Percentiles rank a stretch among this genome's conserved stretches.
phyloP scores from a whole-genome alignment of 164 flowering plant genomes.

The Berberis thunbergii region DNA sequence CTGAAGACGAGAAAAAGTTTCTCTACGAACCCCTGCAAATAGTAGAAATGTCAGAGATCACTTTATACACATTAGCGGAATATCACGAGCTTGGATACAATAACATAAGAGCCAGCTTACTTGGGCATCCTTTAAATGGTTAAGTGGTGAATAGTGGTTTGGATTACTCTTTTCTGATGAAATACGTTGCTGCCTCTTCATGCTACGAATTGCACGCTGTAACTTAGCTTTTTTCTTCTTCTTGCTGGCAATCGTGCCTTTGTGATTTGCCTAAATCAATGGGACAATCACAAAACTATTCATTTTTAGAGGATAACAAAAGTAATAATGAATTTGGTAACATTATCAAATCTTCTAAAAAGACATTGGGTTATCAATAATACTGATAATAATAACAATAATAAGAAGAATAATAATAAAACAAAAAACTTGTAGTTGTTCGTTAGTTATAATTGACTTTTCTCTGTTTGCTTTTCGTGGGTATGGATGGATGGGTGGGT shows the following conservation, averaged over 20 bases:
- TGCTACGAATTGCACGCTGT: constrained; percentile 72
- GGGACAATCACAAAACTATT: not conserved
- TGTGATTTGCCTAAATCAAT: constrained; percentile 54
- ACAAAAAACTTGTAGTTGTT: too few relatives aligned
- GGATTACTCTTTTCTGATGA: constrained; percentile 43
- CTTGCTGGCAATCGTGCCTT: constrained; percentile 82
- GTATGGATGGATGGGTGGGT: too few relatives aligned
- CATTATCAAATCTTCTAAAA: too few relatives aligned
- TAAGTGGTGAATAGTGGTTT: constrained; percentile 71
- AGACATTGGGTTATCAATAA: too few relatives aligned
- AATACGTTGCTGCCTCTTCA: constrained; percentile 76
- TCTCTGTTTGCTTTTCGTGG: too few relatives aligned
- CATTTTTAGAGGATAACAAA: too few relatives aligned
- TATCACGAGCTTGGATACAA: not conserved
- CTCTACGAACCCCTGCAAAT: constrained; percentile 62
- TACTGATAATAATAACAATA: too few relatives aligned
- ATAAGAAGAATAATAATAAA: too few relatives aligned
- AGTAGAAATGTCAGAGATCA: not conserved
- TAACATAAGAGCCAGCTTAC: constrained; percentile 23
- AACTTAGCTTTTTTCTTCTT: constrained; percentile 94
- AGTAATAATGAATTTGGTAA: too few relatives aligned
- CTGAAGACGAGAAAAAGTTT: constrained; percentile 64
- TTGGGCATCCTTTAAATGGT: constrained; percentile 84
- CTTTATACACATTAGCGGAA: not conserved
- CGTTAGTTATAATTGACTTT: too few relatives aligned